Evolutionary conservation across 441 rosid species (phyloP).

Genomic region (Euphorbia celastroides): DNA sequence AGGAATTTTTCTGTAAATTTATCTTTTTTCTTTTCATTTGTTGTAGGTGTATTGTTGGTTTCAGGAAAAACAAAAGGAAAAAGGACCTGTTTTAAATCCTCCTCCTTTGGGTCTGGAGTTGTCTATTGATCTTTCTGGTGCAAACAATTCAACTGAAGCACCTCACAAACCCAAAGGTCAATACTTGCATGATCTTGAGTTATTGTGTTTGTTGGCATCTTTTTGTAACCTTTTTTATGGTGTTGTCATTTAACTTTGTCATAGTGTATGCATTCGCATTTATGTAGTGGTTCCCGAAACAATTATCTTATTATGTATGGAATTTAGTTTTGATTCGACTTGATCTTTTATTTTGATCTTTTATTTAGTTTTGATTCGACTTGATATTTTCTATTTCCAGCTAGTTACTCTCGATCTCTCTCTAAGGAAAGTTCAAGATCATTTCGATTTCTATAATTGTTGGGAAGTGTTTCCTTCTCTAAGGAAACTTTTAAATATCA

Average conservation of each 20-base stretch:
- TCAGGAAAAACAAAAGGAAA: slow-evolving; percentile 36
- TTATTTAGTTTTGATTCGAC: neutral
- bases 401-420: neutral
- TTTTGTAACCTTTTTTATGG: neutral
- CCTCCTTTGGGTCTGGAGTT: slow-evolving; percentile 28
- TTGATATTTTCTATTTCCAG: neutral
- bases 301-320: neutral
- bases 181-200: neutral
- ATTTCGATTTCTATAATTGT: too few species aligned
- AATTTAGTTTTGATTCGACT: neutral
- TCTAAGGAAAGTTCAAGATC: too few species aligned
- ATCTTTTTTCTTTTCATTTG: slow-evolving; percentile 13
- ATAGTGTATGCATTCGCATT: neutral
- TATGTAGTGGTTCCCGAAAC: neutral
- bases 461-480: neutral
- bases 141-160: slow-evolving; percentile 19
- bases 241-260: slow-evolving; percentile 9
- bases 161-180: slow-evolving; percentile 39
- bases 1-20: neutral
- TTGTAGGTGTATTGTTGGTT: slow-evolving; percentile 71
- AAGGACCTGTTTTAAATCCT: slow-evolving; percentile 14
- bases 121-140: slow-evolving; percentile 37
- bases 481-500: neutral
- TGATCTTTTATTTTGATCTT: too few species aligned
- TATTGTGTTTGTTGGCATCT: neutral